Base-by-base conservation (phyloP, 352 stramenopile species). In the Globisporangium heterothallicum region DNA sequence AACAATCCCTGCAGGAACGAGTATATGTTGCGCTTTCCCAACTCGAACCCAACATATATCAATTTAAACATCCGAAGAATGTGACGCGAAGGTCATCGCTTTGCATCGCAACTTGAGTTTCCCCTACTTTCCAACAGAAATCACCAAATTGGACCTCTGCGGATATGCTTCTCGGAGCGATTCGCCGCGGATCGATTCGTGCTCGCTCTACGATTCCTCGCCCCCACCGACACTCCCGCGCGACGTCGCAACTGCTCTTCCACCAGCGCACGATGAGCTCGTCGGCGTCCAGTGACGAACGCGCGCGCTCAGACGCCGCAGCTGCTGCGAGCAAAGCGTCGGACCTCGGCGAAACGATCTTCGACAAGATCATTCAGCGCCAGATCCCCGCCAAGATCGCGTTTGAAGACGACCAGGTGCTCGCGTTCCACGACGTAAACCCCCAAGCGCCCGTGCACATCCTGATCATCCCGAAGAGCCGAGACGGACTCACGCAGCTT, bases 401-500 rank as follows among this genome's bases (percentile, higher is more conserved):
- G 35, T 98, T 97, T 61, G 92, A 99, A 63, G 92, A 99, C 72
- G 91, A 97, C 41, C 79, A 95, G 61, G 91, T 88, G 43, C 70
- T 99, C 6, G 97, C 96, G n/a, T 99, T 99, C 70, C 96, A 97
- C 55, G 96, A 99, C 73, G 97, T 99, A 45, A 97, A 90, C 63
- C 96, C 97, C 38, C 80, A 96, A 53, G 94, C 96, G 47, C 95
- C 95, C 0, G 92, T 95, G 32, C 97, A 99, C 66, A 85, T 99
- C 27, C 66, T 99, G 25, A 78, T 99, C 34, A 99, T 99, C 61
- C 97, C 97, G 16, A 99, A 98, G 74, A 65, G 86, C 61, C 75
- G 94, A 14, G 82, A 96, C 52, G 92, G 93, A 8, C 75, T 99
- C 45, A 97, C 94, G 19, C 79, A 95, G 53, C 76, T 99, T 44